Conservation (phyloP, 352 stramenopile species). For the Pythium insidiosum region DNA sequence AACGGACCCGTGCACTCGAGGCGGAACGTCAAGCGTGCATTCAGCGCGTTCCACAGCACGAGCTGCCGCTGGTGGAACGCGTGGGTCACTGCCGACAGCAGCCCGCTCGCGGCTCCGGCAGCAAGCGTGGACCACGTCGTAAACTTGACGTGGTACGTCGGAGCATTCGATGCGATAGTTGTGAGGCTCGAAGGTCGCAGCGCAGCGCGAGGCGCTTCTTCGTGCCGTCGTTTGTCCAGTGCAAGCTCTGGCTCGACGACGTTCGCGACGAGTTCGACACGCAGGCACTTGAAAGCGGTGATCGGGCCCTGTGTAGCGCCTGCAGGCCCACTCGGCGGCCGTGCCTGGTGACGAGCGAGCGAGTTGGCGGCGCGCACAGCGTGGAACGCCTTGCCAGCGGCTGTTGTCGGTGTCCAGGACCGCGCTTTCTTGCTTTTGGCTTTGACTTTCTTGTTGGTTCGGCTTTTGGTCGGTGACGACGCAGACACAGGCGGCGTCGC, state of each 20-base stretch:
- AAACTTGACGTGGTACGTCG: conserved; percentile 61
- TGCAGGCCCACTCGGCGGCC: too few relatives aligned
- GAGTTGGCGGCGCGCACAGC: conserved; percentile 63
- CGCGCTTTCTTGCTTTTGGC: too few relatives aligned
- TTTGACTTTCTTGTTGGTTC: not conserved
- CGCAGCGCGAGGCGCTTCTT: not conserved
- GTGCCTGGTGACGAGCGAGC: too few relatives aligned
- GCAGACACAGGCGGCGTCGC: not conserved
- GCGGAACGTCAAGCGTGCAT: conserved; percentile 56
- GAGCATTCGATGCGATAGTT: too few relatives aligned
- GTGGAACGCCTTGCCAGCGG: conserved; percentile 58
- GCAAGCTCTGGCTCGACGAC: conserved; percentile 56
- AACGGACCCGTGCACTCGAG: conserved; percentile 61
- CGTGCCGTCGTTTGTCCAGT: conserved; percentile 30
- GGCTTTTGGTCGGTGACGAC: not conserved
- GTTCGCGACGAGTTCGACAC: conserved; percentile 48
- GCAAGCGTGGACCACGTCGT: conserved; percentile 62
- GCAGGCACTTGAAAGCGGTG: conserved; percentile 43
- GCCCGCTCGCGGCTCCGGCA: conserved; percentile 3
- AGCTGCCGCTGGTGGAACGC: conserved; percentile 42
- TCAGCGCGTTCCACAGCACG: conserved; percentile 49
- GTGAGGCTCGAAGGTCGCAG: too few relatives aligned
- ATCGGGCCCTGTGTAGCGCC: too few relatives aligned
- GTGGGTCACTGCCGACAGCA: too few relatives aligned
- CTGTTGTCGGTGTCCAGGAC: conserved; percentile 7